Base-by-base conservation (phyloP, 2,329 filamentous ascomycete genomes). In the Fusarium succisae region DNA sequence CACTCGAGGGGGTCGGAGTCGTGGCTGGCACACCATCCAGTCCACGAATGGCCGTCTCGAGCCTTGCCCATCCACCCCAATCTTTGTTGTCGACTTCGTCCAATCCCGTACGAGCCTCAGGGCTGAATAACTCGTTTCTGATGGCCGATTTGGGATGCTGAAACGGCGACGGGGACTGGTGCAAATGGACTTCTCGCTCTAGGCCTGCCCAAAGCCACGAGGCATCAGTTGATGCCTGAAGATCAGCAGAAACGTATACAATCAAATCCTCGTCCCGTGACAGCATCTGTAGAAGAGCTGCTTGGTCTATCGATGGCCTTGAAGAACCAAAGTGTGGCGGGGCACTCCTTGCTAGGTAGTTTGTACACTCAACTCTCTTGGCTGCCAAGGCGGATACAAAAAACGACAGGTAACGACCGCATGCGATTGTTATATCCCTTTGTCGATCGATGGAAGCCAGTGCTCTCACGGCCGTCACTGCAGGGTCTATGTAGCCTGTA, bases 121-220 rank as follows among this genome's bases (percentile, higher is more conserved):
- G 79, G 71, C 82, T 88, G 76, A 82, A 85, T 24, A 86, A 78
- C 13, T 81, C 82, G 54, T 81, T 85, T 32, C 83, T 83, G 61
- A 70, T 48, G 61, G 80, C 72, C 73, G 76, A 63, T 30, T 74
- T 53, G 55, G 51, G 74, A 57, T 55, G 66, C 59, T 37, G 66
- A 47, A 70, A 62, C 38, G 65, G 60, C 37, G 68, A 65, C 14
- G 70, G 74, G 44, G 78, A 69, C 47, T 76, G 78, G 41, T 75
- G 72, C 15, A 79, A 69, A 9, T 86, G 75, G 5, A 78, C 70
- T 47, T 87, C 87, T 47, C 82, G 81, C 76, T 92, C 91, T 41
- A 87, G 87, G 37, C 89, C 87, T 77, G 89, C 84, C 96, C 95
- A 98, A 8, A 95, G 89, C 96, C 96, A 98, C 18, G 92, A 91